Percentiles rank a stretch among this genome's conserved stretches.
Evolutionary conservation across 2,329 filamentous ascomycete genomes (phyloP).

Genomic region (Diaporthe capsici): DNA sequence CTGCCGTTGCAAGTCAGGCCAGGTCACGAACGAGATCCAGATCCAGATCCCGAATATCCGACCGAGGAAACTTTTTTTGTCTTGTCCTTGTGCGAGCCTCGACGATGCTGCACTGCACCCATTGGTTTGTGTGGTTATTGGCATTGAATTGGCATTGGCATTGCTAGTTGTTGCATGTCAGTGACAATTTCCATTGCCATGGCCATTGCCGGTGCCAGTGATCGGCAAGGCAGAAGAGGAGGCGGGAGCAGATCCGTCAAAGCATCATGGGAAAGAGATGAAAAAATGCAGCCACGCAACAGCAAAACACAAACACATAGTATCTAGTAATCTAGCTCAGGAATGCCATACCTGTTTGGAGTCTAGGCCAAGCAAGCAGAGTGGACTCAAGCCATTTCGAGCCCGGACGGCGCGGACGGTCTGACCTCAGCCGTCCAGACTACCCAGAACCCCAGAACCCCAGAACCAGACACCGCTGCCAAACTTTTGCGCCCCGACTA

Average conservation of each 20-base stretch:
- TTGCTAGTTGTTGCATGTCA: background rate
- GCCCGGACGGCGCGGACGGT: constrained; percentile 21
- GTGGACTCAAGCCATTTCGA: background rate
- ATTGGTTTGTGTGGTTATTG: background rate
- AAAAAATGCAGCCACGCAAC: background rate
- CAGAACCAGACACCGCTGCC: constrained; percentile 9
- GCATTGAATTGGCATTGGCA: background rate
- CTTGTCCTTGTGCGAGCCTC: background rate
- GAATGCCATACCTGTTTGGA: constrained; percentile 19
- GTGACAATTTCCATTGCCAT: background rate
- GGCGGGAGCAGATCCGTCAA: background rate
- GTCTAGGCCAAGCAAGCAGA: constrained; percentile 6
- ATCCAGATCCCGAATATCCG: constrained; percentile 30
- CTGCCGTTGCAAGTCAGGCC: constrained; percentile 21
- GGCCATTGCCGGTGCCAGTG: background rate
- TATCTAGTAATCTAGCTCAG: constrained; percentile 9
- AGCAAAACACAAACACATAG: background rate
- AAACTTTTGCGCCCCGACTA: constrained; percentile 27
- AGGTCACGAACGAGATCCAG: constrained; percentile 19
- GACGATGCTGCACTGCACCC: background rate
- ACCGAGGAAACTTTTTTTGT: background rate
- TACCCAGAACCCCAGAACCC: background rate
- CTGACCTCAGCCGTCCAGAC: constrained; percentile 27
- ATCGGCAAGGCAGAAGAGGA: background rate
- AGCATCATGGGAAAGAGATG: background rate